Base-by-base conservation (phyloP, 768 basidiomycete species). In the Termitomyces sp. region DNA sequence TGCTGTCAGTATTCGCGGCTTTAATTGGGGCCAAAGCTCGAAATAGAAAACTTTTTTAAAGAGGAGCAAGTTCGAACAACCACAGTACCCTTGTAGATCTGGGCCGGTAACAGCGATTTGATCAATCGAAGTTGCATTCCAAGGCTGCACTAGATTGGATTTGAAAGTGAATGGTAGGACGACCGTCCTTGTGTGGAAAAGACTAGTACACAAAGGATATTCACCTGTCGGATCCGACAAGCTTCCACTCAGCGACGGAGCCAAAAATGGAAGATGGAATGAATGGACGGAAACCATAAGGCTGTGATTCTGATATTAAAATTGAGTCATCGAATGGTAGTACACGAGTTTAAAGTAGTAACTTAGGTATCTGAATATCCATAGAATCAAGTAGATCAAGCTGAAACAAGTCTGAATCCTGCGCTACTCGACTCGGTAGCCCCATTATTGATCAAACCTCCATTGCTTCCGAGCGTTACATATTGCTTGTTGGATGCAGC, bases 401-500 rank as follows among this genome's bases (percentile, higher is more conserved):
- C 25, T 31, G 49, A n/a, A 39, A 50, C 27, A 12, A 69, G 60
- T 15, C 53, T 63, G 55, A 71, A 70, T 18, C 64, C 68, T n/a
- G 63, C 50, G 31, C 68, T 67, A 50, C 58, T 56, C 23, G 61
- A 50, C 47, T 68, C 61, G 9, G 41, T 63, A 11, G 61, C 56
- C 5, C 60, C 66, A 50, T 57, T 69, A 48, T 71, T 71, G 18
- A 69, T 52, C 61, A 72, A 56, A 13, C 56, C 56, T 22, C 69
- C 67, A 29, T 59, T 57, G 15, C 41, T 44, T 38, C 64, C 65
- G 16, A 72, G 44, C 6, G 63, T 62, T 15, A 70, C 49, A 31
- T 69, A 71, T 41, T 61, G 32, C 39, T 62, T 61, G 56, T 72
- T 72, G 25, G 67, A 67, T 22, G 53, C 66, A 3, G 70, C 69